phyloP scores from a whole-genome alignment of 2,329 filamentous ascomycete genomes.

The Diaporthe eres region DNA sequence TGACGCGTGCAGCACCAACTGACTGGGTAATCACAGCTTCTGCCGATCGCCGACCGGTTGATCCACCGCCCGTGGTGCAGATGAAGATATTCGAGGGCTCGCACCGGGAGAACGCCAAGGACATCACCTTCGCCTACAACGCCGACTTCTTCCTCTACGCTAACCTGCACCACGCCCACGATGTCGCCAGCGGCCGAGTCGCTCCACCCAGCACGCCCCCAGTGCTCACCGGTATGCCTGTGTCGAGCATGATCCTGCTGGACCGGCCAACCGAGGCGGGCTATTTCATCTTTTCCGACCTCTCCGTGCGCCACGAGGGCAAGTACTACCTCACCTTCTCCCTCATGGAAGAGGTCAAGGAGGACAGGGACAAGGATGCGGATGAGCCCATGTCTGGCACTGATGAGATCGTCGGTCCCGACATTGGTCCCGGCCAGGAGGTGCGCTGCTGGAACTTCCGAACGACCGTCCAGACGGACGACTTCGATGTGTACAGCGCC shows the following conservation, averaged over 20 bases:
- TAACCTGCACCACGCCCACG: constrained; percentile 87
- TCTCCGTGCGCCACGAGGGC: constrained; percentile 96
- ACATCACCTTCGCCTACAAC: constrained; percentile 92
- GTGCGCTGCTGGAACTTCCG: constrained; percentile 38
- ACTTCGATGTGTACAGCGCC: constrained; percentile 93
- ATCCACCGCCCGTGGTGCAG: constrained; percentile 94
- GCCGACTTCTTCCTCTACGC: constrained; percentile 98
- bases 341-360: constrained; percentile 93
- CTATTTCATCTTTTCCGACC: constrained; percentile 98
- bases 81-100: constrained; percentile 85
- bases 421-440: constrained; percentile 38
- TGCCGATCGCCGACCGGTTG: constrained; percentile 91
- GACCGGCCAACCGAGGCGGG: constrained; percentile 85
- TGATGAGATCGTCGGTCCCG: constrained; percentile 50
- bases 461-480: constrained; percentile 73
- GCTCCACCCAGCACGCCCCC: constrained; percentile 80
- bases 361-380: constrained; percentile 80
- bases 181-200: constrained; percentile 83
- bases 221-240: constrained; percentile 93
- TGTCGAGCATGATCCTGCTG: constrained; percentile 95
- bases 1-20: constrained; percentile 40
- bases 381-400: constrained; percentile 56
- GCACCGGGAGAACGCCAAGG: constrained; percentile 71
- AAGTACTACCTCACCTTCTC: constrained; percentile 93
- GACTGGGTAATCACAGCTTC: constrained; percentile 68